phyloP scores from a whole-genome alignment of 768 basidiomycete species.

The Rhodosporidiobolus odoratus region DNA sequence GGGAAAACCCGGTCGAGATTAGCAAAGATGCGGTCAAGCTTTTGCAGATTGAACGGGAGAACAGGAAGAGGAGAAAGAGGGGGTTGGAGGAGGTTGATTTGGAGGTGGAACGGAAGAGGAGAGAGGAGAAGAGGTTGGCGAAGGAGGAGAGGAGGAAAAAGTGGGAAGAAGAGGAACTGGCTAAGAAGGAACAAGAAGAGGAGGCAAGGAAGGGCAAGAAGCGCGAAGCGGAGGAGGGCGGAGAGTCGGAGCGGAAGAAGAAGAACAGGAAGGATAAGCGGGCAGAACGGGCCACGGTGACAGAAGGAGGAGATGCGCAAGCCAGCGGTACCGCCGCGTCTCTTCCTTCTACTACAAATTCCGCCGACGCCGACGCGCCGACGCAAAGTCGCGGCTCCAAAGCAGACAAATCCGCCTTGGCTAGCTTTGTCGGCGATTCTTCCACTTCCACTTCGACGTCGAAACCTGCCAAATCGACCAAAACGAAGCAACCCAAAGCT shows the following conservation, averaged over 20 bases:
- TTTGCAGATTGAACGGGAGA: conserved; percentile 20
- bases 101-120: conserved; percentile 1
- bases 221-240: not conserved
- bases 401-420: not conserved
- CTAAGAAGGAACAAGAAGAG: not conserved
- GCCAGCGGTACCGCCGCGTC: too few relatives aligned
- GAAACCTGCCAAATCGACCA: not conserved
- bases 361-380: too few relatives aligned
- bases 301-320: too few relatives aligned
- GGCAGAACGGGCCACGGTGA: too few relatives aligned
- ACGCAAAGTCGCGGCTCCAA: too few relatives aligned
- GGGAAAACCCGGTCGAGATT: conserved; percentile 17
- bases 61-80: conserved; percentile 1
- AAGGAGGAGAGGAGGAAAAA: not conserved
- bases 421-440: not conserved
- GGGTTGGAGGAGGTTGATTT: not conserved
- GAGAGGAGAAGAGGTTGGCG: not conserved
- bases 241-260: conserved; percentile 2
- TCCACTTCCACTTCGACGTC: not conserved
- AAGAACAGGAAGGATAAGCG: not conserved
- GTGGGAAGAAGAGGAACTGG: not conserved
- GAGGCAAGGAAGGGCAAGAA: conserved; percentile 1
- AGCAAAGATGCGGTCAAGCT: not conserved
- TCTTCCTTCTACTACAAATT: too few relatives aligned
- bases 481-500: conserved; percentile 10